Evolutionary conservation across 2,329 filamentous ascomycete genomes (phyloP), one percentile per base, ranked within the genome.

Genomic region (Paecilomyces sp.): DNA sequence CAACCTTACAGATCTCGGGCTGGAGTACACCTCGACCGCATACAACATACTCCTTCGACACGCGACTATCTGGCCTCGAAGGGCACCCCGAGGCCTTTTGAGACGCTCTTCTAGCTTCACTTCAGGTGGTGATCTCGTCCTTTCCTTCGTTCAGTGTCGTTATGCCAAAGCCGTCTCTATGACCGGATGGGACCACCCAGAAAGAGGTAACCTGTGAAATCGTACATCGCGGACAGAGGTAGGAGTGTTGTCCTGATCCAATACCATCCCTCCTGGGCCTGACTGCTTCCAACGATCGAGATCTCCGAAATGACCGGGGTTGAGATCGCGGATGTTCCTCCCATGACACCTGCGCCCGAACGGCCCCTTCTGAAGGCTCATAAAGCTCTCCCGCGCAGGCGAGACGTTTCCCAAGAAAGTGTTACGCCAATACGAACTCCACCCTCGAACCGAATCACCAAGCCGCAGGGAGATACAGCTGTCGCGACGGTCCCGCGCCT

Each of bases 311-410:
- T 75, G 73, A 68, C 70, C 41, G 65, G 69, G 58, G 59, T 73
- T 56, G 67, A 68, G 60, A 59, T 67, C 63, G 64, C 64, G 63
- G 65, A 65, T 63, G 59, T 69, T 55, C 65, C 67, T 63, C 64
- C 64, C 61, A 65, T 66, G 66, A 66, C 66, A 59, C 62, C 62
- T 60, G 62, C 63, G 61, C 64, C 66, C 41, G 69, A 70, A 62
- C 70, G 64, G 58, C 66, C 70, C 31, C 66, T 69, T 36, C 63
- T 77, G 62, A 77, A 70, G 68, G 69, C 75, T 63, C 76, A 77
- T 66, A 78, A 77, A 65, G 60, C 69, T 34, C 71, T 78, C 41
- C 75, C 75, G 50, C 70, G 72, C 62, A 73, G 68, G 62, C 67
- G 68, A 61, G 67, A 74, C 63, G 56, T 64, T 55, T 18, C n/a